Percentiles rank a stretch among this genome's conserved stretches.
These are phyloP conservation scores for Tetrapisispora arboricola DNA, from an alignment of 805 yeast species.

Conservation along the genomic window DNA sequence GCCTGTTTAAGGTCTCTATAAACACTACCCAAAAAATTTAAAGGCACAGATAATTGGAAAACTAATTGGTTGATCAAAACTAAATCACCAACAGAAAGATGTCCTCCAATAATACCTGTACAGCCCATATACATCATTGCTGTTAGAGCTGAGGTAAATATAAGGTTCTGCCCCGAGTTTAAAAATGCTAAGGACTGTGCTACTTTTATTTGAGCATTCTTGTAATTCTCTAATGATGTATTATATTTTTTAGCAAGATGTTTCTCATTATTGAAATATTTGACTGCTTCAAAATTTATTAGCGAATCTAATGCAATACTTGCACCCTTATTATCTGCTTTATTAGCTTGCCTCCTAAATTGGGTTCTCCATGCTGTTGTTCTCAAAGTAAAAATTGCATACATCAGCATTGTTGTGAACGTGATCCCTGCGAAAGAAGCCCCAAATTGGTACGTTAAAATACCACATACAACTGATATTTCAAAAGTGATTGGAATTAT, in stretches of 20 bases:
- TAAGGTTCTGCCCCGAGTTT: slow-evolving; percentile 70
- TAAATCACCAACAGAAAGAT: slow-evolving; percentile 85
- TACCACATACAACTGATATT: slow-evolving; percentile 86
- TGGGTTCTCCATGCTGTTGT: slow-evolving; percentile 96
- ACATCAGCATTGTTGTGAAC: slow-evolving; percentile 76
- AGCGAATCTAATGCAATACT: slow-evolving; percentile 88
- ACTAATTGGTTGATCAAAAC: slow-evolving; percentile 92
- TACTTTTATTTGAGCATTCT: slow-evolving; percentile 58
- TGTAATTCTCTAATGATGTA: slow-evolving; percentile 59
- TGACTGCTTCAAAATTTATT: slow-evolving; percentile 89
- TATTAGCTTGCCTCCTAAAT: slow-evolving; percentile 80
- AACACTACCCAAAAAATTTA: slow-evolving; percentile 90
- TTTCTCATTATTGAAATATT: slow-evolving; percentile 84
- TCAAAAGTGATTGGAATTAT: slow-evolving; percentile 89
- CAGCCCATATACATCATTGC: slow-evolving; percentile 98
- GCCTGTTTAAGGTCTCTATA: slow-evolving; percentile 92
- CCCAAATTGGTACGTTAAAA: slow-evolving; percentile 88
- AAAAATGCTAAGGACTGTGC: slow-evolving; percentile 73
- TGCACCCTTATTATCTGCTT: slow-evolving; percentile 93
- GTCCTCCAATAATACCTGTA: slow-evolving; percentile 76
- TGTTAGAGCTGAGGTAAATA: slow-evolving; percentile 81
- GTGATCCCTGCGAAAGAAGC: slow-evolving; percentile 82
- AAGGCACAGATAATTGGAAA: slow-evolving; percentile 89
- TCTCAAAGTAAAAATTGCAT: slow-evolving; percentile 74
- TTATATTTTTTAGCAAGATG: slow-evolving; percentile 77